Percentiles rank a stretch among this genome's conserved stretches.
Conservation (phyloP, 163 green algal genomes). For the Chloromonas sp. region DNA sequence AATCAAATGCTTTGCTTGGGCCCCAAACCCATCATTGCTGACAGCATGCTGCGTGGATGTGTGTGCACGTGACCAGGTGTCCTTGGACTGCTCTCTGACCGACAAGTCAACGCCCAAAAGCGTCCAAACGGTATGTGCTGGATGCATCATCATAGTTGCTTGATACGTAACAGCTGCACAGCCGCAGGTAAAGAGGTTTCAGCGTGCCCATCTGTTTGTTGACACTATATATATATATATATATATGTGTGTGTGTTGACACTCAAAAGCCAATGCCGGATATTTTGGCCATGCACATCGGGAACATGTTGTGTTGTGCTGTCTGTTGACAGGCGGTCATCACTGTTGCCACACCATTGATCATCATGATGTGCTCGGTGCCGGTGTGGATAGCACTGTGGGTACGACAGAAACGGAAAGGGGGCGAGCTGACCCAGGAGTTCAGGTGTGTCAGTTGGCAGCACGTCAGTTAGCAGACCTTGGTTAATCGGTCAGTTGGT, state of each 20-base stretch:
- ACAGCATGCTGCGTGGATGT: too few species aligned
- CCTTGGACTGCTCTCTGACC: conserved; percentile 20
- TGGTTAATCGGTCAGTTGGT: too few species aligned
- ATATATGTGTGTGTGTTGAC: too few species aligned
- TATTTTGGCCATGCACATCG: not conserved
- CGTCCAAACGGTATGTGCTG: conserved; percentile 5
- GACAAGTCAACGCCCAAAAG: not conserved
- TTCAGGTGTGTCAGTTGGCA: not conserved
- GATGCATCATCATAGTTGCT: not conserved
- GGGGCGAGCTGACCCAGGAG: not conserved
- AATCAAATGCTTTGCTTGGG: too few species aligned
- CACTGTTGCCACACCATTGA: not conserved
- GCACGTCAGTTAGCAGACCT: too few species aligned
- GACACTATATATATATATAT: not conserved
- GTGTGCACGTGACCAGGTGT: conserved; percentile 2
- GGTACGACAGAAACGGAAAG: not conserved
- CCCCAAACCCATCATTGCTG: too few species aligned
- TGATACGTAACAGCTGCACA: not conserved
- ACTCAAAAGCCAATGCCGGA: too few species aligned
- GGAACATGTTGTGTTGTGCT: not conserved
- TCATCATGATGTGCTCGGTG: not conserved
- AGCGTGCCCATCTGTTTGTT: not conserved
- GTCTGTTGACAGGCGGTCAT: not conserved
- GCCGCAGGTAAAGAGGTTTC: not conserved
- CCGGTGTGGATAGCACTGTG: not conserved